Conservation (phyloP, 257 asterid genomes). For the Forsythia viridissima region DNA sequence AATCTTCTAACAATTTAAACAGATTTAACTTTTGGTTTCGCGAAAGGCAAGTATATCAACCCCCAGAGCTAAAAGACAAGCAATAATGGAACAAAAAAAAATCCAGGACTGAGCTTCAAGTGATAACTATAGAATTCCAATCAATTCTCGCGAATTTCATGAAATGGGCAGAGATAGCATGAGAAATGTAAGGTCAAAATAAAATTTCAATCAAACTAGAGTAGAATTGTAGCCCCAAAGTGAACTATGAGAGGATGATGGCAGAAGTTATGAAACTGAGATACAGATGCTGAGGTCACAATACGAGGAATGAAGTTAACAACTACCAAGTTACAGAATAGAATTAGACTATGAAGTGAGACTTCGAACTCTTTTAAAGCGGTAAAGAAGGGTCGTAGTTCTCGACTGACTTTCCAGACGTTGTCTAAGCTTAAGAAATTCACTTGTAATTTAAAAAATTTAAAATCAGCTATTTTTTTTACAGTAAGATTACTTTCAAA, state of each 20-base stretch:
- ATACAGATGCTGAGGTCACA: not conserved
- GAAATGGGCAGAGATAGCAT: not conserved
- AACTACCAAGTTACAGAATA: not conserved
- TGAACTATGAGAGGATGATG: not conserved
- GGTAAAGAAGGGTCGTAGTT: not conserved
- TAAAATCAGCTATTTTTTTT: not conserved
- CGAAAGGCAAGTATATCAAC: too few relatives aligned
- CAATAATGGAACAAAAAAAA: not conserved
- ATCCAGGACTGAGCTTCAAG: not conserved
- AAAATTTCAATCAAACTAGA: not conserved
- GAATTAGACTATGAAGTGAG: not conserved
- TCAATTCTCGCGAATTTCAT: not conserved
- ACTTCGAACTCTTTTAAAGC: not conserved
- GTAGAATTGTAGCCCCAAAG: not conserved
- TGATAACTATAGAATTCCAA: not conserved
- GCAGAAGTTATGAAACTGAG: not conserved
- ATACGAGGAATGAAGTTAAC: not conserved
- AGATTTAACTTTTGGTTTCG: not conserved
- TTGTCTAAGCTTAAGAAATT: not conserved
- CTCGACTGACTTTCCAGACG: not conserved
- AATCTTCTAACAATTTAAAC: not conserved
- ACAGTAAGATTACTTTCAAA: not conserved
- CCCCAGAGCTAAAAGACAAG: too few relatives aligned
- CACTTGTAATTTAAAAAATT: not conserved
- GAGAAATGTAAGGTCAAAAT: not conserved